These are phyloP conservation scores for Aspergillus versicolor DNA, from an alignment of 2,329 filamentous ascomycete genomes.

Conservation along the genomic window DNA sequence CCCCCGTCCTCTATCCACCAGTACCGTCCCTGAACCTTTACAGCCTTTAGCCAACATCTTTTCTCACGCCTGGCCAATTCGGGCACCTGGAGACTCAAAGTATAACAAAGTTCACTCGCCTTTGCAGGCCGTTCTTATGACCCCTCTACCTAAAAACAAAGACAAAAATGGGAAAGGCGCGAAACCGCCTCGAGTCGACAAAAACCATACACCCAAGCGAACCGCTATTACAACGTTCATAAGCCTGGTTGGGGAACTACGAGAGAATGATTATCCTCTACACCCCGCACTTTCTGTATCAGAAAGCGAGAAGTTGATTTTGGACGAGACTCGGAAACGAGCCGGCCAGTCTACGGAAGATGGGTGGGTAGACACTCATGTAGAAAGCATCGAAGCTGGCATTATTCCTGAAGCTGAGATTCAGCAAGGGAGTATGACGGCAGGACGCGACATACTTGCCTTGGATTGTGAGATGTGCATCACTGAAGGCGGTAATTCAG, in stretches of 20 bases:
- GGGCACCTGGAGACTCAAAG: constrained; percentile 80
- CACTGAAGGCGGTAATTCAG: constrained; percentile 74
- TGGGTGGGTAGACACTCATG: constrained; percentile 81
- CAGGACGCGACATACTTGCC: constrained; percentile 73
- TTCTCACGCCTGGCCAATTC: constrained; percentile 82
- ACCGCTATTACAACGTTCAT: constrained; percentile 82
- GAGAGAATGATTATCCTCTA: constrained; percentile 78
- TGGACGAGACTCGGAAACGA: constrained; percentile 54
- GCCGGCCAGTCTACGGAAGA: constrained; percentile 51
- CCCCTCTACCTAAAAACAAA: constrained; percentile 67
- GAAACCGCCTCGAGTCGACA: constrained; percentile 62
- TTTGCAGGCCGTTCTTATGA: constrained; percentile 76
- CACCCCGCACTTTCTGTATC: constrained; percentile 73
- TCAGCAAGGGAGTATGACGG: constrained; percentile 78
- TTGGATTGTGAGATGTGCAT: constrained; percentile 98
- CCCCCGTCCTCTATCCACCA: constrained; percentile 31
- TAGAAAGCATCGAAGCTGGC: constrained; percentile 66
- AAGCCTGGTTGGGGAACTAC: constrained; percentile 68
- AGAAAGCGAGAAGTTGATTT: constrained; percentile 54
- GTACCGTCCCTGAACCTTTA: constrained; percentile 50
- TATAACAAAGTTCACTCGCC: constrained; percentile 82
- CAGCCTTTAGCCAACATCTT: constrained; percentile 79
- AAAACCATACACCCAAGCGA: constrained; percentile 69
- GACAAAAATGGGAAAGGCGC: constrained; percentile 63
- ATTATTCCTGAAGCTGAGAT: constrained; percentile 68